Conservation (phyloP, 768 basidiomycete species). For the Mycena floridula region DNA sequence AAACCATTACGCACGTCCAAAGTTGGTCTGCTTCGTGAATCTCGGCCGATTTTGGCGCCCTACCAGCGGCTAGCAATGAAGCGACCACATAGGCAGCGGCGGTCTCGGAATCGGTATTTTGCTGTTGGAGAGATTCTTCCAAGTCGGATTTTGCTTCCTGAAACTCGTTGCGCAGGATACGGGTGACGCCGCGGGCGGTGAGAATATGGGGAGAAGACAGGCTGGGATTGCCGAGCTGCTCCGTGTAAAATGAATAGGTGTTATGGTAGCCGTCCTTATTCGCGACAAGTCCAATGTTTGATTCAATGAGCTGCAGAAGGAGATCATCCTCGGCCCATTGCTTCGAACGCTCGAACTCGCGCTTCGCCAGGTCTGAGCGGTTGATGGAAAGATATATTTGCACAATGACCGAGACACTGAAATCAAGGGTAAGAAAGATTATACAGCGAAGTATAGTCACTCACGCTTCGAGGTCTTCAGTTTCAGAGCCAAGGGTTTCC, state of each 20-base stretch:
- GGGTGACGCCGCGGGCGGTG: constrained; percentile 73
- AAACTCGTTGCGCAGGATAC: constrained; percentile 71
- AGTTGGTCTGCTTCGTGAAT: constrained; percentile 57
- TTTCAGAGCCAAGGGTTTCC: constrained; percentile 75
- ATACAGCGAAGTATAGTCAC: constrained; percentile 24
- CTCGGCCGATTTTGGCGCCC: constrained; percentile 27
- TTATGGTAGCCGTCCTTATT: constrained; percentile 64
- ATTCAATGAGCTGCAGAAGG: constrained; percentile 85
- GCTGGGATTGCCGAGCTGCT: constrained; percentile 78
- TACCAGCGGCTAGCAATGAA: constrained; percentile 43
- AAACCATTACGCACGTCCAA: constrained; percentile 52
- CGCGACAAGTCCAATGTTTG: constrained; percentile 69
- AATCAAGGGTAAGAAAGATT: background rate
- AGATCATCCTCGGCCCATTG: constrained; percentile 87
- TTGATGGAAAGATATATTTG: constrained; percentile 91
- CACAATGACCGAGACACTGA: constrained; percentile 73
- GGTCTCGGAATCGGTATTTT: constrained; percentile 56
- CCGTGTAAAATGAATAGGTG: constrained; percentile 64
- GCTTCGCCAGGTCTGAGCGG: constrained; percentile 81
- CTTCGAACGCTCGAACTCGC: constrained; percentile 78
- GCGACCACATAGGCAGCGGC: constrained; percentile 64
- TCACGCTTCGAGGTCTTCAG: constrained; percentile 84
- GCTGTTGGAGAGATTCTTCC: constrained; percentile 64
- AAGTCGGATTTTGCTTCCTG: constrained; percentile 74
- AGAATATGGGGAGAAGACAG: constrained; percentile 68